Base-by-base conservation (phyloP, 1,284 basidiomycete genomes). In the Rhodotorula mucilaginosa region DNA sequence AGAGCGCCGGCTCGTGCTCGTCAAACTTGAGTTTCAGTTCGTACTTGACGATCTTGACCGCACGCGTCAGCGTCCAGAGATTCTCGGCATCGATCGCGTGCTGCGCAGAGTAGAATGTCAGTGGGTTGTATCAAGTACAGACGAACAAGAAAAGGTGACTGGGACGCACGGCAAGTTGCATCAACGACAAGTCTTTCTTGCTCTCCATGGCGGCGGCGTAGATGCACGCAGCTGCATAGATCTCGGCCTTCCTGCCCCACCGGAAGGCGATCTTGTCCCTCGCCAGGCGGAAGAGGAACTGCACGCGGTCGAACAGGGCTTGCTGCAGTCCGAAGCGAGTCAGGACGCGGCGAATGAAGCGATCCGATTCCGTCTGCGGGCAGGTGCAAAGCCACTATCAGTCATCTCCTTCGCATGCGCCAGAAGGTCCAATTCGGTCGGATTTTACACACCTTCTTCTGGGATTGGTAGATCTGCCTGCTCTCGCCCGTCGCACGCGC, bases 1-100 rank as follows among this genome's bases (percentile, higher is more conserved):
- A 82, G 67, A 84, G 82, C 39, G 83, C 83, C 75, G 88, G 87
- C 49, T 75, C 74, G 56, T 52, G 21, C 5, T 73, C 72, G 19
- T 84, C 71, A 39, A 65, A 63, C 3, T 29, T 49, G 52, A 65
- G 61, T 8, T 65, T 58, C n/a, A 72, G 64, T 58, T 70, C 76
- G 61, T 74, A 64, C 56, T 79, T 75, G 64, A 69, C 65, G 61
- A 73, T 59, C 26, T 72, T 59, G 54, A 76, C 70, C 31, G 70
- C 81, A 59, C 87, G 87, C 15, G 86, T 83, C 61, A 90, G 81
- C 34, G 84, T 81, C 56, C 83, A 71, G n/a, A 83, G 79, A 19
- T 86, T 81, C 67, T 87, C 85, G 26, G 61, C 51, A 6, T 87
- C 84, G 64, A 89, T 82, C 34, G 89, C 81, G 76, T 81, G 80